Base-by-base conservation (phyloP, 2,329 filamentous ascomycete genomes). In the Aureobasidium sp. region DNA sequence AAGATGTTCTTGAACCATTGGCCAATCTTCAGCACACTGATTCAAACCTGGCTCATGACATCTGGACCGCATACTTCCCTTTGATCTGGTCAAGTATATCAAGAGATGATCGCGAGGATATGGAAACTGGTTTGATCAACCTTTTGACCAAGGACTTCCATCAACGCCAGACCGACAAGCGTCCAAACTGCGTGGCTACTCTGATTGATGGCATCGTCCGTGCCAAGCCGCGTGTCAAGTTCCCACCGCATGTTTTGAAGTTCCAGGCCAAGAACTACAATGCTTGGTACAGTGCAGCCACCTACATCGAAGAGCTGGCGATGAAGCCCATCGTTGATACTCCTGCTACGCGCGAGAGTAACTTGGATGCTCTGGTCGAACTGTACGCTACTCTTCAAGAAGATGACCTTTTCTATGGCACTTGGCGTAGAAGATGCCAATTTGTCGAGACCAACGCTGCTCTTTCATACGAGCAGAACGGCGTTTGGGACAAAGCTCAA, bases 401-500 rank as follows among this genome's bases (percentile, higher is more conserved):
- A 73, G 92, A 97, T 56, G 94, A 99, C 72, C 81, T 99, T 52
- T 99, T 97, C 74, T 97, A 99, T 67, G 94, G 94, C 9, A 95
- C 92, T 0, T 99, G 94, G 94, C 87, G 94, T 63, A 86, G 94
- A 62, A 87, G 94, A 50, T 96, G 92, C 73, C 91, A 96, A 67
- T 99, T 96, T 71, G 89, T 99, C 6, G 95, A 99, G 78, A 97
- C 92, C 9, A 99, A 99, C 71, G 91, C 94, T 15, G 94, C 92
- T 1, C 80, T 99, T 8, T 99, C 94, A 0, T 99, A 97, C 69
- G 95, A 99, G 77, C 95, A 99, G 73, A 96, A 96, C 69, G 94
- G 94, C 52, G 96, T 97, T 84, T 99, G 94, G 95, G 94, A 99
- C 70, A 97, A 97, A 76, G 92, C 95, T 1, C 95, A 99, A 76